These are phyloP conservation scores for Trichophyton rubrum DNA, from an alignment of 2,329 filamentous ascomycete genomes.

Conservation along the genomic window DNA sequence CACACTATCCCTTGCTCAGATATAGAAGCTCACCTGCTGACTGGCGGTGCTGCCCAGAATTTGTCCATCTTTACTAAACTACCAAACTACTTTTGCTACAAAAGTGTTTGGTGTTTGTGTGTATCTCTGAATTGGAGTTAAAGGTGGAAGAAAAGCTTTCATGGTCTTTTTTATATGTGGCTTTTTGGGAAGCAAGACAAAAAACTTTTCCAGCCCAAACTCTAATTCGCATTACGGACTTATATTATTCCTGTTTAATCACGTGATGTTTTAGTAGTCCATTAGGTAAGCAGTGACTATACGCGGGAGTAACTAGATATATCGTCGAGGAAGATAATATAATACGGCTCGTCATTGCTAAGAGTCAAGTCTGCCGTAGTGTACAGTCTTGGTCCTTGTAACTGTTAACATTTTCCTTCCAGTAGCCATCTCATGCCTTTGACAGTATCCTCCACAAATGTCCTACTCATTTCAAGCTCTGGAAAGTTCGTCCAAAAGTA, in stretches of 20 bases:
- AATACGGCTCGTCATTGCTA: neutral
- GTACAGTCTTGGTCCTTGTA: neutral
- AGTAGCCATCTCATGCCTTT: conserved; percentile 1
- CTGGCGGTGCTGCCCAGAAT: conserved; percentile 54
- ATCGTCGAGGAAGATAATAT: neutral
- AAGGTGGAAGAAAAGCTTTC: neutral
- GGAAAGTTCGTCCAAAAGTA: conserved; percentile 1
- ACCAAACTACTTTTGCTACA: conserved; percentile 1
- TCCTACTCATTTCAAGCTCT: neutral
- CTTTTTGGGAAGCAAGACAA: neutral
- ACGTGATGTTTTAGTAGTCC: neutral
- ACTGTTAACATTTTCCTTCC: neutral
- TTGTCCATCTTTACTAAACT: conserved; percentile 38
- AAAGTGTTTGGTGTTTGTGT: neutral
- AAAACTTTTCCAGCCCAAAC: neutral
- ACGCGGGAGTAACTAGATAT: neutral
- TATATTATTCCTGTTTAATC: neutral
- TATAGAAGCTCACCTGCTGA: conserved; percentile 45
- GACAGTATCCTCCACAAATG: neutral
- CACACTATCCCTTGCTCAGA: conserved; percentile 6
- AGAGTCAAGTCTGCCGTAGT: neutral
- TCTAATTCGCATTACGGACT: neutral
- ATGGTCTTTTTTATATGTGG: conserved; percentile 3
- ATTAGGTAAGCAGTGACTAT: no score
- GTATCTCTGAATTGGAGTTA: neutral